A percentile compares a stretch with the other conserved stretches of the same genome.
Evolutionary conservation across 1,284 basidiomycete genomes (phyloP).

Genomic region (Sanghuangporus weigelae): DNA sequence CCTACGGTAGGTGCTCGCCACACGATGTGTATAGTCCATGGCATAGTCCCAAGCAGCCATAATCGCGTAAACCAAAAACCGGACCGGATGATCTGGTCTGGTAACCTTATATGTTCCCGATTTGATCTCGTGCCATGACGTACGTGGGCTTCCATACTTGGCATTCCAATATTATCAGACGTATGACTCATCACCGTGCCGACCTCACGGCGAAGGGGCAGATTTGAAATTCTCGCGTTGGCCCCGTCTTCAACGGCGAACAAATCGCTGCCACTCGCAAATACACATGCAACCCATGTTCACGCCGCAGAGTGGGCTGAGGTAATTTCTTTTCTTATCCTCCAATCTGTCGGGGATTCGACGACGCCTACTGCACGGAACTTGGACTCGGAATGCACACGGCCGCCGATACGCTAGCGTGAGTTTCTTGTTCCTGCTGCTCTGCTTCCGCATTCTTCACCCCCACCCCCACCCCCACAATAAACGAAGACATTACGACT

Average conservation of each 20-base stretch:
- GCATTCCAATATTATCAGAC: neutral
- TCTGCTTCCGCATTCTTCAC: neutral
- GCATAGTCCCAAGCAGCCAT: neutral
- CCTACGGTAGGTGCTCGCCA: too few species aligned
- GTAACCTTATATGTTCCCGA: neutral
- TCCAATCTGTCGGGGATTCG: neutral
- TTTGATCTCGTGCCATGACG: slow-evolving; percentile 18
- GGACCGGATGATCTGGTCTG: neutral
- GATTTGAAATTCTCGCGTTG: neutral
- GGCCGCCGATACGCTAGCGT: neutral
- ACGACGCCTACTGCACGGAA: neutral
- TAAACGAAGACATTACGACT: neutral
- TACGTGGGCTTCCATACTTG: neutral
- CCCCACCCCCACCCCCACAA: neutral
- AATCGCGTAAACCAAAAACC: neutral
- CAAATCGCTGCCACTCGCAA: neutral
- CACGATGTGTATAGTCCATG: too few species aligned
- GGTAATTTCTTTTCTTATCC: neutral
- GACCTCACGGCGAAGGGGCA: neutral
- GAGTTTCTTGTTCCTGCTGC: neutral
- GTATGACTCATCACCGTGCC: neutral
- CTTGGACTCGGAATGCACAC: neutral
- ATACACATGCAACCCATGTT: neutral
- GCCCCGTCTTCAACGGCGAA: neutral
- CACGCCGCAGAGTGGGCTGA: neutral